Evolutionary conservation across 805 yeast species (phyloP), one percentile per base, ranked within the genome.

Genomic region (Candida stauntonica): DNA sequence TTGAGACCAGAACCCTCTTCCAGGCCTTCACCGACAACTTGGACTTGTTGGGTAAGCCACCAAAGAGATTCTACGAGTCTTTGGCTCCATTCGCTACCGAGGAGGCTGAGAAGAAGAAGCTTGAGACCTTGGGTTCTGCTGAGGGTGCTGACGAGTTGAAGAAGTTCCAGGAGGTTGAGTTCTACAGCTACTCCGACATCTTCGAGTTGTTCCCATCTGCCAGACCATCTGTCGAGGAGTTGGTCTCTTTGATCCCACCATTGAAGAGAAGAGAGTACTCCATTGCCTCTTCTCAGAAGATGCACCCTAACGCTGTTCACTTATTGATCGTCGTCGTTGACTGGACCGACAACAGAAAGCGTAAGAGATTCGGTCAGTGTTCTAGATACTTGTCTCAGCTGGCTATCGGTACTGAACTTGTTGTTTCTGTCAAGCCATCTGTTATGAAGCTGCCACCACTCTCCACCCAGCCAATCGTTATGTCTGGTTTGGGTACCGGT

Each of bases 401-500:
- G 56, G 50, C 66, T 7, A 72, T 84, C 45, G 97, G 96, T 29
- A 72, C 82, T 35, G 96, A 88, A 60, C 72, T 91, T 41, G 95
- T 87, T 38, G 98, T 91, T 20, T 80, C 93, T 46, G 97, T 91
- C 41, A 91, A 91, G 67, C 96, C 97, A 21, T 87, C 96, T 8
- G 96, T 91, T 32, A 89, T 91, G 97, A 91, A 89, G 66, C 70
- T 91, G 47, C 98, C 98, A 45, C 84, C 89, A 53, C 71, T 77
- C 47, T 75, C 96, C 8, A 77, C 79, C 33, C 91, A 86, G 60
- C 97, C 98, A 17, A 82, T 91, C 52, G 81, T 91, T 48, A 91
- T 91, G 98, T 82, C 95, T 52, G 98, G 98, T 54, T 73, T 91
- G 51, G 98, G 98, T 66, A 91, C 98, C 37, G 98, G 98, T 50